These are phyloP conservation scores for Chlorella sp. DNA, from an alignment of 139 green algal genomes.

Conservation along the genomic window DNA sequence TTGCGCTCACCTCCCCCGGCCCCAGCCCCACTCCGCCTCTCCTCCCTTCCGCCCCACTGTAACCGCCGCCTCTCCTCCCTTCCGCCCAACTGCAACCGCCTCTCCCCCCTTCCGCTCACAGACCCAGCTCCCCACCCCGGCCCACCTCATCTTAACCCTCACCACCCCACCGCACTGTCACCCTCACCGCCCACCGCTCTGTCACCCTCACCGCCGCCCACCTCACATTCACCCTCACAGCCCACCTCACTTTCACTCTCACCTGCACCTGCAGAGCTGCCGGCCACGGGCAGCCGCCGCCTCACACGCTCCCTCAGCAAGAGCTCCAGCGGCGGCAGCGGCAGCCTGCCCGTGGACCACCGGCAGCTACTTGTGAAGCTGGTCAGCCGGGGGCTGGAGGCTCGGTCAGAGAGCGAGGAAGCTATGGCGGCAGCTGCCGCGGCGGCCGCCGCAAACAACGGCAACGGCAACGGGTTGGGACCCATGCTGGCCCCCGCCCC, in stretches of 20 bases:
- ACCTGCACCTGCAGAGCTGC: neutral
- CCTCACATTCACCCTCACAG: too few relatives aligned
- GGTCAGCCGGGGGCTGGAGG: slow-evolving; percentile 40
- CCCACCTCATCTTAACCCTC: neutral
- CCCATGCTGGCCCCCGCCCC: too few relatives aligned
- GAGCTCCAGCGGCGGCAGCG: neutral
- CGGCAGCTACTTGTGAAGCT: slow-evolving; percentile 30
- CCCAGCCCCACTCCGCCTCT: neutral
- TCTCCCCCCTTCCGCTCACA: neutral
- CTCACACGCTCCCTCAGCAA: slow-evolving; percentile 38
- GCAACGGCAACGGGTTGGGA: neutral
- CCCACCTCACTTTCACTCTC: too few relatives aligned
- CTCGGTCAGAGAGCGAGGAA: neutral
- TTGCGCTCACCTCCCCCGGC: neutral
- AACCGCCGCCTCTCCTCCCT: too few relatives aligned
- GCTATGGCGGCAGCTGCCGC: neutral
- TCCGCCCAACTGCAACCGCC: neutral
- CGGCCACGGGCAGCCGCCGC: neutral
- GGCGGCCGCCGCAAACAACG: neutral
- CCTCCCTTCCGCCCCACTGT: neutral
- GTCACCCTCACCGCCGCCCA: too few relatives aligned
- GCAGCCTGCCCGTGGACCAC: slow-evolving; percentile 26
- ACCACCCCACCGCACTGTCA: too few relatives aligned
- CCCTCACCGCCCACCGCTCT: too few relatives aligned
- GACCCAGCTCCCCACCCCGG: neutral